Evolutionary conservation across 2,329 filamentous ascomycete species (phyloP).

Genomic region (Nemania serpens): DNA sequence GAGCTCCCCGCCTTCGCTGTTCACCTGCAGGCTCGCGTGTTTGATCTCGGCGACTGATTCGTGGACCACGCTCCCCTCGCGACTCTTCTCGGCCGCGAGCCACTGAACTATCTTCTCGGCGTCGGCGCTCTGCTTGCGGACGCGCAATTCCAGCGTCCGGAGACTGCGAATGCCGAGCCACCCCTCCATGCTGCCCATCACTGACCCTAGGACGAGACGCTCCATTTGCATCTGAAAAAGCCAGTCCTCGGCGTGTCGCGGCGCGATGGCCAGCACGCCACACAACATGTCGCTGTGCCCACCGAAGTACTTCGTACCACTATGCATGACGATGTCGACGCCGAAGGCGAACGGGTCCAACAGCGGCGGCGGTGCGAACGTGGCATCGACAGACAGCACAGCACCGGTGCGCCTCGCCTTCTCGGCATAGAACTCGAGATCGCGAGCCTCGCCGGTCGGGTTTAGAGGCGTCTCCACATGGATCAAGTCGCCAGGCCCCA

Average conservation of each 20-base stretch:
- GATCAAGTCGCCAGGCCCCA: constrained; percentile 80
- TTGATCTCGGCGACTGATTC: constrained; percentile 64
- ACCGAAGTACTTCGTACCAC: constrained; percentile 93
- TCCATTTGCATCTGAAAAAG: constrained; percentile 66
- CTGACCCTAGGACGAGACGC: constrained; percentile 75
- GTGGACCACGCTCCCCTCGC: constrained; percentile 49
- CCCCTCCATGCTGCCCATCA: constrained; percentile 87
- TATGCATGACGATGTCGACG: constrained; percentile 88
- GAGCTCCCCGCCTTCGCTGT: constrained; percentile 2
- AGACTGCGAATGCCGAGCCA: constrained; percentile 90
- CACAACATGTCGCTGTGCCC: constrained; percentile 94
- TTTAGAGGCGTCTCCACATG: constrained; percentile 95
- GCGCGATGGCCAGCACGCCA: constrained; percentile 74
- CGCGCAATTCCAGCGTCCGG: constrained; percentile 82
- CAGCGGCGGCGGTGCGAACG: constrained; percentile 88
- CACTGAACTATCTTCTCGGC: constrained; percentile 73
- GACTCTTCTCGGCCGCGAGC: constrained; percentile 53
- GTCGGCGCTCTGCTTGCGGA: constrained; percentile 75
- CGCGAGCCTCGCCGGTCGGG: constrained; percentile 79
- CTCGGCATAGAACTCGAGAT: constrained; percentile 72
- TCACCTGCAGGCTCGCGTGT: constrained; percentile 79
- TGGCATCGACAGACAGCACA: constrained; percentile 82
- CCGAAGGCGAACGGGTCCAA: constrained; percentile 83
- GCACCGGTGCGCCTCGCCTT: constrained; percentile 75
- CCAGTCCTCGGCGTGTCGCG: constrained; percentile 59